Evolutionary conservation across 2,329 filamentous ascomycete genomes (phyloP).

Genomic region (Paraphoma chrysanthemicola): DNA sequence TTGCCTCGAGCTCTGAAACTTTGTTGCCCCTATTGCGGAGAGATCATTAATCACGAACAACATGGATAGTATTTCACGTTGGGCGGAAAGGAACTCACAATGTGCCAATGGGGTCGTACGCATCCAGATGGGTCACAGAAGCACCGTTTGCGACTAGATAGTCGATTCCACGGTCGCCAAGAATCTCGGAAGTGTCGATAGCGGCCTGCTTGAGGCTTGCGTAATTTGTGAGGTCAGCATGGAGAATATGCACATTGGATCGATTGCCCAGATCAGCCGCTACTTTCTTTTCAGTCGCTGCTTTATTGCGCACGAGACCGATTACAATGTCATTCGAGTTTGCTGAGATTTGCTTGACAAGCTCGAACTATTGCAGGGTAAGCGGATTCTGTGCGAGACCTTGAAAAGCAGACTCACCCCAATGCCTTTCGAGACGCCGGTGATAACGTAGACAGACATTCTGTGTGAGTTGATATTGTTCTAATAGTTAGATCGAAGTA

Average conservation of each 20-base stretch:
- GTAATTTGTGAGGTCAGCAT: constrained; percentile 31
- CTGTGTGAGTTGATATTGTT: neutral
- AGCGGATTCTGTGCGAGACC: neutral
- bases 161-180: constrained; percentile 48
- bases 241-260: constrained; percentile 29
- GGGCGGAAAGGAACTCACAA: constrained; percentile 40
- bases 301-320: constrained; percentile 48
- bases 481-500: neutral
- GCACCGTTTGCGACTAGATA: constrained; percentile 62
- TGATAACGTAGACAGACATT: constrained; percentile 38
- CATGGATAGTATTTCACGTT: neutral
- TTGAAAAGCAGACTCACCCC: constrained; percentile 22
- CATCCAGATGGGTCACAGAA: constrained; percentile 37
- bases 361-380: constrained; percentile 53
- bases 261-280: constrained; percentile 45
- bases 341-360: constrained; percentile 56
- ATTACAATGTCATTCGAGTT: constrained; percentile 41
- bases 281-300: constrained; percentile 53
- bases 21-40: neutral
- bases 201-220: constrained; percentile 26
- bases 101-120: constrained; percentile 42
- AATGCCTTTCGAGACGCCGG: constrained; percentile 35
- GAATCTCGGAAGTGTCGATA: constrained; percentile 6
- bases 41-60: neutral
- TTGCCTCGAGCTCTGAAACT: neutral